phyloP scores from a whole-genome alignment of 2,329 filamentous ascomycete species.

The Hymenoscyphus scutula region DNA sequence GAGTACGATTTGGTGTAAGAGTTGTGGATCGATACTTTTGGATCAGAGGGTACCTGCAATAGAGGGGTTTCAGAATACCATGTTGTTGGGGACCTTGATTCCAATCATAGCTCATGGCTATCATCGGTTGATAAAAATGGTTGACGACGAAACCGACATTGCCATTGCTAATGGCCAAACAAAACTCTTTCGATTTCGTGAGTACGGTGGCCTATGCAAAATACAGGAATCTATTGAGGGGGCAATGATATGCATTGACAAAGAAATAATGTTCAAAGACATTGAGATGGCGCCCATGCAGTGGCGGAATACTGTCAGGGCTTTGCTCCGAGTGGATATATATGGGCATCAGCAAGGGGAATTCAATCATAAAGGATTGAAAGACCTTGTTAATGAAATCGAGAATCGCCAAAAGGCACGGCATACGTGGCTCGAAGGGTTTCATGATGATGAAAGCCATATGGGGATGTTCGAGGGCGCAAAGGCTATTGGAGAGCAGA shows the following conservation, averaged over 20 bases:
- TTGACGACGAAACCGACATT: slow-evolving; percentile 50
- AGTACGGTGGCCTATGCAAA: slow-evolving; percentile 32
- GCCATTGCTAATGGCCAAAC: slow-evolving; percentile 44
- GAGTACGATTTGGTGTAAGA: slow-evolving; percentile 49
- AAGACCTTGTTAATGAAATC: slow-evolving; percentile 52
- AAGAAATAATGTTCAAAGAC: slow-evolving; percentile 39
- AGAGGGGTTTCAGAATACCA: slow-evolving; percentile 55
- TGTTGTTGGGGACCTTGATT: slow-evolving; percentile 57
- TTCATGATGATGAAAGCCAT: slow-evolving; percentile 37
- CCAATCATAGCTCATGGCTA: slow-evolving; percentile 59
- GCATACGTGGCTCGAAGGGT: slow-evolving; percentile 49
- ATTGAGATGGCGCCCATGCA: slow-evolving; percentile 49
- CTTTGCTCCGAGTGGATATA: slow-evolving; percentile 55
- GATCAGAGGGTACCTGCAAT: slow-evolving; percentile 43
- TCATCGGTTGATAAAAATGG: slow-evolving; percentile 50
- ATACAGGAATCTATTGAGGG: slow-evolving; percentile 15
- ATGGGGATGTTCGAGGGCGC: slow-evolving; percentile 35
- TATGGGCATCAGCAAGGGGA: slow-evolving; percentile 46
- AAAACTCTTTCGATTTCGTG: slow-evolving; percentile 30
- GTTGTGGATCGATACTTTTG: slow-evolving; percentile 45
- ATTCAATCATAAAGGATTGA: slow-evolving; percentile 48
- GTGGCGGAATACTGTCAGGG: slow-evolving; percentile 54
- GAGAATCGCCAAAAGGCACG: slow-evolving; percentile 49
- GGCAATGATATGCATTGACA: slow-evolving; percentile 22
- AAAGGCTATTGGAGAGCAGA: slow-evolving; percentile 37